These are phyloP conservation scores for Tagetes erecta DNA, from an alignment of 129 eudicot genomes.

Conservation along the genomic window DNA sequence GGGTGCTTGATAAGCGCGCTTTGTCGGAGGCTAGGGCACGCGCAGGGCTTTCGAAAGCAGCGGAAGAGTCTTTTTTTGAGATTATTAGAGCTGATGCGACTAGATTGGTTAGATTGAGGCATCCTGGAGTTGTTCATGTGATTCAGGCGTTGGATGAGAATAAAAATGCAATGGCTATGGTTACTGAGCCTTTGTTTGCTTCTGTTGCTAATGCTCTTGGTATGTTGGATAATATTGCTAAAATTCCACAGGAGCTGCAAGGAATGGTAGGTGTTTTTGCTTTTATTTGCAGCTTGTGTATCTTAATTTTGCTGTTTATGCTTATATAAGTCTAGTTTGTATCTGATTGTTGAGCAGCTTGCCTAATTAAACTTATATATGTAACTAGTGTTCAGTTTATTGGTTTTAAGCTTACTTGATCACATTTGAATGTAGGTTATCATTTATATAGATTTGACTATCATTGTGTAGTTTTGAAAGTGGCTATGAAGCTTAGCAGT, in stretches of 20 bases:
- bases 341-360: not conserved
- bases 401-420: not conserved
- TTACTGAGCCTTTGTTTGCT: constrained; percentile 94
- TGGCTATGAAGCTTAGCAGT: no score
- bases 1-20: constrained; percentile 79
- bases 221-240: constrained; percentile 56
- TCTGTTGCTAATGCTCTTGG: constrained; percentile 89
- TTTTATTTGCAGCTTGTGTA: not conserved
- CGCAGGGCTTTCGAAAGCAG: constrained; percentile 70
- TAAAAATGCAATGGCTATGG: constrained; percentile 95
- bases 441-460: no score
- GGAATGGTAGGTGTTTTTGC: constrained; percentile 62
- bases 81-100: constrained; percentile 78
- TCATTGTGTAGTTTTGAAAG: no score
- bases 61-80: constrained; percentile 80
- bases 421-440: no score
- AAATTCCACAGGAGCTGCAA: constrained; percentile 90
- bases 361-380: not conserved
- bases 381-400: not conserved
- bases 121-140: constrained; percentile 96
- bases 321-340: not conserved
- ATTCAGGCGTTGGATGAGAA: constrained; percentile 93
- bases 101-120: constrained; percentile 81
- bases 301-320: constrained; percentile 1
- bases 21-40: constrained; percentile 61